Conservation (phyloP, 1,284 basidiomycete species). For the Volvariella surrecta region DNA sequence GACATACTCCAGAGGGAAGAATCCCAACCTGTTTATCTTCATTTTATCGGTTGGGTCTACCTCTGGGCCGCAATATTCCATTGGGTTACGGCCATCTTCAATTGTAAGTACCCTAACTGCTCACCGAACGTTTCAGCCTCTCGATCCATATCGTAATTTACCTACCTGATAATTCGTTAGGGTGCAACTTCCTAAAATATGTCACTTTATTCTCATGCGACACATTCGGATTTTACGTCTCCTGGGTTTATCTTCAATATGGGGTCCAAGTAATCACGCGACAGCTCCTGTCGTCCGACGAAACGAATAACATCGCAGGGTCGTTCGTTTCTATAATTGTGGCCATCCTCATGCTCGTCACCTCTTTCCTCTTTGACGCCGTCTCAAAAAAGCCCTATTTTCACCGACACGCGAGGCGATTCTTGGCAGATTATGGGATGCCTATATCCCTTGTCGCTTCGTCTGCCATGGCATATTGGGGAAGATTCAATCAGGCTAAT, state of each 20-base stretch:
- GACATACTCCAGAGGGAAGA: slow-evolving; percentile 56
- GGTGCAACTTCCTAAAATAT: slow-evolving; percentile 77
- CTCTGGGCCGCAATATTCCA: slow-evolving; percentile 93
- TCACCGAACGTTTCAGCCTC: background rate
- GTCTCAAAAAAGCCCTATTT: slow-evolving; percentile 59
- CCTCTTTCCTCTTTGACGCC: slow-evolving; percentile 66
- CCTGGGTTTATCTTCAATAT: slow-evolving; percentile 85
- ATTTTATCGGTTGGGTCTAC: slow-evolving; percentile 89
- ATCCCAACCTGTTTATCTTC: slow-evolving; percentile 68
- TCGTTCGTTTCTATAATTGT: slow-evolving; percentile 71
- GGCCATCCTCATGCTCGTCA: slow-evolving; percentile 68
- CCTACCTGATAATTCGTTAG: slow-evolving; percentile 28
- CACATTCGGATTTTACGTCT: slow-evolving; percentile 90
- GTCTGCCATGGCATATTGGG: slow-evolving; percentile 81
- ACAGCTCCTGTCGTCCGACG: slow-evolving; percentile 43
- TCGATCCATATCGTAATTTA: slow-evolving; percentile 9
- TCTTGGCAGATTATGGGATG: slow-evolving; percentile 86
- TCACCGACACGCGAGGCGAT: slow-evolving; percentile 64
- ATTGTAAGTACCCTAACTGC: slow-evolving; percentile 42
- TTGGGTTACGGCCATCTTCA: slow-evolving; percentile 80
- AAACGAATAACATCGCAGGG: slow-evolving; percentile 34
- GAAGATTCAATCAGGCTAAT: slow-evolving; percentile 58
- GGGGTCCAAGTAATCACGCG: slow-evolving; percentile 78
- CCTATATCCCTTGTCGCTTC: slow-evolving; percentile 72
- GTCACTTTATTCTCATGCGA: slow-evolving; percentile 91